Conservation (phyloP, 2,329 filamentous ascomycete species). For the Xylaria sp. region DNA sequence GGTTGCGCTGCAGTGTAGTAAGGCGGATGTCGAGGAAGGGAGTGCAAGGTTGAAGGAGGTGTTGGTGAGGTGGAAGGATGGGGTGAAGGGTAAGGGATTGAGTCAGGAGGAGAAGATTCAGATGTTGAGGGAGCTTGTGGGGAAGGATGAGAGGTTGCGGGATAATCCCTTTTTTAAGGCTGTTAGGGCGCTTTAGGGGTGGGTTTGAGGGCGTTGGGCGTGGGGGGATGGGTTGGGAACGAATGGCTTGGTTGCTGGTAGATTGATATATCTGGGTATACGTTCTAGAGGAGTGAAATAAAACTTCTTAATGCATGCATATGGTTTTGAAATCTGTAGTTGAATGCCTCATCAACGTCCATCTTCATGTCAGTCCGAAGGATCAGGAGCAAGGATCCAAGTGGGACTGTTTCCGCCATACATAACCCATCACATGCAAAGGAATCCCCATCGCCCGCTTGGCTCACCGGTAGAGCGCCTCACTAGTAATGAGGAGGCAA, state of each 20-base stretch:
- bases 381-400: too few species aligned
- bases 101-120: constrained; percentile 71
- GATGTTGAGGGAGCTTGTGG: constrained; percentile 74
- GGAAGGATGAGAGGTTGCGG: constrained; percentile 59
- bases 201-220: constrained; percentile 15
- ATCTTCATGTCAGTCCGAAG: too few species aligned
- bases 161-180: constrained; percentile 67
- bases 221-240: neutral
- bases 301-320: too few species aligned
- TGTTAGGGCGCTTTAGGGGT: constrained; percentile 47
- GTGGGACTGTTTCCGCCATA: too few species aligned
- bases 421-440: neutral
- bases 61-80: constrained; percentile 78
- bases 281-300: too few species aligned
- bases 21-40: constrained; percentile 84
- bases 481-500: constrained; percentile 20
- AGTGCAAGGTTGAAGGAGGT: constrained; percentile 79
- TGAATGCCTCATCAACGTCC: too few species aligned
- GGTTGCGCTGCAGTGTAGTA: constrained; percentile 58
- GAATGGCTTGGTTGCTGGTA: too few species aligned
- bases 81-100: constrained; percentile 56
- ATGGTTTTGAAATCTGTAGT: too few species aligned
- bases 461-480: constrained; percentile 19
- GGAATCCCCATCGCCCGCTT: constrained; percentile 8
- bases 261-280: too few species aligned